These are phyloP conservation scores for Guyanaporus albipodus DNA, from an alignment of 768 basidiomycete genomes.

Conservation along the genomic window DNA sequence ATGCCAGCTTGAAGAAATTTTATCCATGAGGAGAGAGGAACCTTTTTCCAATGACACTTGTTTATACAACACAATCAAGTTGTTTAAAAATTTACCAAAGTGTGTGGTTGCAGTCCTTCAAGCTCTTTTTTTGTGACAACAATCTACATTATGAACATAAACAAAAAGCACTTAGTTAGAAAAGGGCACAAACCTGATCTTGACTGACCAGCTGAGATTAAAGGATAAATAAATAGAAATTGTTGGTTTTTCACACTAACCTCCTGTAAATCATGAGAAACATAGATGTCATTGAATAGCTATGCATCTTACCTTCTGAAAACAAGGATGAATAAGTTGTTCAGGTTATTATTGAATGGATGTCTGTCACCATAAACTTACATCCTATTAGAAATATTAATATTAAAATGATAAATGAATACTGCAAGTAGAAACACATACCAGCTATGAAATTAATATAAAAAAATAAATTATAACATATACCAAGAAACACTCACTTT, in stretches of 20 bases:
- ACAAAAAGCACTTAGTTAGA: neutral
- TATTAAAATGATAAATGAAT: neutral
- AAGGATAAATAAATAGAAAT: too few species aligned
- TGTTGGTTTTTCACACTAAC: neutral
- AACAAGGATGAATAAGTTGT: accelerated
- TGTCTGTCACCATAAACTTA: neutral
- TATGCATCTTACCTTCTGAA: neutral
- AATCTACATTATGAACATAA: neutral
- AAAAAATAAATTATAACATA: too few species aligned
- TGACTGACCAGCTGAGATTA: too few species aligned
- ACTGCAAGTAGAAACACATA: neutral
- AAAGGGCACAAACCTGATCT: too few species aligned
- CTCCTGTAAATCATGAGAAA: neutral
- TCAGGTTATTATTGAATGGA: neutral
- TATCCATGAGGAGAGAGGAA: neutral
- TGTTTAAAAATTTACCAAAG: neutral
- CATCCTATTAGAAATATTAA: neutral
- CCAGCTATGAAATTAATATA: neutral
- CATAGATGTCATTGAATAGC: neutral
- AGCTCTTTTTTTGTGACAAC: neutral
- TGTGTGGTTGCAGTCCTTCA: neutral
- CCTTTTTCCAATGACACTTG: neutral
- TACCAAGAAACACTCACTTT: too few species aligned
- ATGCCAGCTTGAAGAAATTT: neutral
- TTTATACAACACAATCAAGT: neutral